A percentile compares a stretch with the other conserved stretches of the same genome.
Evolutionary conservation across 139 green algal species (phyloP).

Genomic region (Nannochloris sp.): DNA sequence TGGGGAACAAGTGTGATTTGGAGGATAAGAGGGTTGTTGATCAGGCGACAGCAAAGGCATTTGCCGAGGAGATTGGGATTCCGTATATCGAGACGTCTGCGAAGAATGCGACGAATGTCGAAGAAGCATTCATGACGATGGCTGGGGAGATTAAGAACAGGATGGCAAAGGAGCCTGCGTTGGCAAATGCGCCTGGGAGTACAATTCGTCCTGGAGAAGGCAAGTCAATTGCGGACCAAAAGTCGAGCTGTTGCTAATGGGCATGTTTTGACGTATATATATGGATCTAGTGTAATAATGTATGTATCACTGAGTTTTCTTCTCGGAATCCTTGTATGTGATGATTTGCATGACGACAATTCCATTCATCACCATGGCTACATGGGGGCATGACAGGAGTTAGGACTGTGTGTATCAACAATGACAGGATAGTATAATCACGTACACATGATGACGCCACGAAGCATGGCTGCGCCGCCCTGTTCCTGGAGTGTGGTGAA

Average conservation of each 20-base stretch:
- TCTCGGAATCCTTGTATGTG: neutral
- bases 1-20: conserved; percentile 98
- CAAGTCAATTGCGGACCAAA: conserved; percentile 57
- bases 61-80: conserved; percentile 98
- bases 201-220: conserved; percentile 75
- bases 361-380: conserved; percentile 24
- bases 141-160: conserved; percentile 99
- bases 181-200: conserved; percentile 47
- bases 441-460: conserved; percentile 56
- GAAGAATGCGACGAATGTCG: conserved; percentile 98
- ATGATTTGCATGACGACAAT: conserved; percentile 26
- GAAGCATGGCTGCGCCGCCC: conserved; percentile 56
- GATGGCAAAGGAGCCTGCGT: conserved; percentile 80
- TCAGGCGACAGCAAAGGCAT: conserved; percentile 90
- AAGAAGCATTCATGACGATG: conserved; percentile 99
- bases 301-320: neutral
- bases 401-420: neutral
- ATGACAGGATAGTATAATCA: conserved; percentile 5
- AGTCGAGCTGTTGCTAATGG: conserved; percentile 75
- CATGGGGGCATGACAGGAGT: neutral
- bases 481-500: conserved; percentile 66
- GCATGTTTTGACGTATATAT: neutral
- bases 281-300: too few species aligned
- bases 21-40: conserved; percentile 95
- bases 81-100: conserved; percentile 98